Conservation (phyloP, 78 protist species). For the Anaeramoeba ignava region DNA sequence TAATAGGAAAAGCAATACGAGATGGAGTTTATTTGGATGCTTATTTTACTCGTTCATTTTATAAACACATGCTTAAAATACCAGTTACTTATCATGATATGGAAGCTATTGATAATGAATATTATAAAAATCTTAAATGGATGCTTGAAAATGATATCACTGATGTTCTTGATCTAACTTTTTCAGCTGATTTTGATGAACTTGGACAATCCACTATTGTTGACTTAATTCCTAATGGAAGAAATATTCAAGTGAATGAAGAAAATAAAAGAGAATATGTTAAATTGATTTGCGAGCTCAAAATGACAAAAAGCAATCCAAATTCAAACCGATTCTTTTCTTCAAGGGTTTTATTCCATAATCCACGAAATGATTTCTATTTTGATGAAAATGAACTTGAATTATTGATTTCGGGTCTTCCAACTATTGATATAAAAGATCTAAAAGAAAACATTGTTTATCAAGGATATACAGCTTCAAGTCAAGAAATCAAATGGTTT, state of each 20-base stretch:
- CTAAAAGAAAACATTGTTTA: constrained; percentile 22
- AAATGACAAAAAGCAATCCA: no score
- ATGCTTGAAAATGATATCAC: no score
- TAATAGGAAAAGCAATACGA: constrained; percentile 19
- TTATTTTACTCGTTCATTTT: constrained; percentile 27
- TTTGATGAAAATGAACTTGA: constrained; percentile 29
- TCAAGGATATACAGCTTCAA: background rate
- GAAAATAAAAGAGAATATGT: no score
- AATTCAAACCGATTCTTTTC: no score
- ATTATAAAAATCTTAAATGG: constrained; percentile 16
- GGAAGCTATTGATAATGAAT: constrained; percentile 8
- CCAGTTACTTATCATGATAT: background rate
- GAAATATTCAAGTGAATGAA: no score
- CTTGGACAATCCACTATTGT: no score
- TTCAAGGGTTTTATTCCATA: no score
- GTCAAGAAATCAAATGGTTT: constrained; percentile 12
- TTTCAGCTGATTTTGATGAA: no score
- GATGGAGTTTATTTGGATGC: constrained; percentile 19
- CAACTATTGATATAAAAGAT: constrained; percentile 20
- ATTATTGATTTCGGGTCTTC: constrained; percentile 36
- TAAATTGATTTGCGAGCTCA: no score
- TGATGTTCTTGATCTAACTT: constrained; percentile 4
- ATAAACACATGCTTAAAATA: constrained; percentile 23
- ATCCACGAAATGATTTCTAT: constrained; percentile 15
- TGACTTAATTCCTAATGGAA: no score